A percentile compares a stretch with the other conserved stretches of the same genome.
Conservation (phyloP, 257 asterid genomes). For the Schizonepeta tenuifolia region DNA sequence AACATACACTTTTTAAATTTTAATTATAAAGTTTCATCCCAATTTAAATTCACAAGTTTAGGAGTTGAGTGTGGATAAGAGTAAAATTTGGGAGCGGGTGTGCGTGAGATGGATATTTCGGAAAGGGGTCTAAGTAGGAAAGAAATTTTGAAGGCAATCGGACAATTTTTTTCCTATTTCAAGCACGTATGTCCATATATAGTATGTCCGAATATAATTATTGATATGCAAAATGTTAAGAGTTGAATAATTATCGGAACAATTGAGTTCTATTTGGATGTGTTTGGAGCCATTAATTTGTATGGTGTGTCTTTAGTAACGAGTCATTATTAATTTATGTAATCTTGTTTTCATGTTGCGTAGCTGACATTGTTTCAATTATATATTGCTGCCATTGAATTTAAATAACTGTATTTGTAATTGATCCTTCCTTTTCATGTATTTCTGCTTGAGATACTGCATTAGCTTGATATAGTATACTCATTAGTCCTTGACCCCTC, state of each 20-base stretch:
- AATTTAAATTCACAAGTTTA: no score
- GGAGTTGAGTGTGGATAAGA: no score
- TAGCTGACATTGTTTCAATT: not conserved
- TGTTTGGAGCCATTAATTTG: not conserved
- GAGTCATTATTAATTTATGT: not conserved
- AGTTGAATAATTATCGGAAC: not conserved
- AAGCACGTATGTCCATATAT: no score
- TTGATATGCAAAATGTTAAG: no score
- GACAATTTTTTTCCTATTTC: no score
- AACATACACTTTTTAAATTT: no score
- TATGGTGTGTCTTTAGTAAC: not conserved
- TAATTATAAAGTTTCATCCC: no score
- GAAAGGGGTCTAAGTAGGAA: no score
- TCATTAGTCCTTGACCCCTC: slow-evolving; percentile 5
- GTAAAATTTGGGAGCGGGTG: no score
- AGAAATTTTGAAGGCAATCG: no score
- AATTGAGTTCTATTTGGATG: not conserved
- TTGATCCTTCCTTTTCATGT: not conserved
- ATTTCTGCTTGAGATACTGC: not conserved
- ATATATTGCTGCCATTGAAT: not conserved
- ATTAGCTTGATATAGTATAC: not conserved
- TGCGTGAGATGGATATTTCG: no score
- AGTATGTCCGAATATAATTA: no score
- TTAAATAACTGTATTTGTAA: not conserved
- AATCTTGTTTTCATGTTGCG: not conserved